Evolutionary conservation across 495 filamentous ascomycete species (phyloP).

Genomic region (Margaritispora aquatica): DNA sequence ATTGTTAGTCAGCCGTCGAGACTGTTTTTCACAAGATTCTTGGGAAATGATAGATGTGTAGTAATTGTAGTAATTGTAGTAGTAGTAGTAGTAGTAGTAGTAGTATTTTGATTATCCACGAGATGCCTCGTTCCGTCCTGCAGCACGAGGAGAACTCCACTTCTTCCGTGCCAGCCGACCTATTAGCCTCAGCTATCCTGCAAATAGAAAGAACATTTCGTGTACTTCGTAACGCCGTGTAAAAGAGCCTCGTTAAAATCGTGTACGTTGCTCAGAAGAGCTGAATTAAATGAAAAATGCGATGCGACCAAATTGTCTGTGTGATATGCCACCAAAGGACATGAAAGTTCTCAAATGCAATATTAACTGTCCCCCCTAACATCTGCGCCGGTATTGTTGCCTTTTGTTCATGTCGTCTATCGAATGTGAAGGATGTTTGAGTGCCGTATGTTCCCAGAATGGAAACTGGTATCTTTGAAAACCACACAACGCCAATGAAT

Average conservation of each 20-base stretch:
- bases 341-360: too few relatives aligned
- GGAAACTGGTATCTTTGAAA: constrained; percentile 25
- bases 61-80: too few relatives aligned
- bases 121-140: background rate
- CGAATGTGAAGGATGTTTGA: background rate
- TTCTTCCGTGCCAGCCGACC: background rate
- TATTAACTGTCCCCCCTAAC: too few relatives aligned
- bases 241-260: constrained; percentile 1
- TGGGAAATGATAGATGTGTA: too few relatives aligned
- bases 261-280: constrained; percentile 8
- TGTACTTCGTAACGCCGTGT: constrained; percentile 16
- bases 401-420: constrained; percentile 7
- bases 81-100: background rate
- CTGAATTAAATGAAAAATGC: constrained; percentile 12
- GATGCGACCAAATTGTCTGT: background rate
- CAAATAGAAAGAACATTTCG: constrained; percentile 8
- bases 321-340: too few relatives aligned
- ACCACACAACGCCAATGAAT: constrained; percentile 17
- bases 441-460: constrained; percentile 6
- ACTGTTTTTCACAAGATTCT: too few relatives aligned
- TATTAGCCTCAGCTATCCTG: background rate
- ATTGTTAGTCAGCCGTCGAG: too few relatives aligned
- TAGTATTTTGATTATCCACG: background rate
- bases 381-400: constrained; percentile 4
- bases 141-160: background rate